Base-by-base conservation (phyloP, 371 early-diverging fungal species). In the Mortierella sp. region DNA sequence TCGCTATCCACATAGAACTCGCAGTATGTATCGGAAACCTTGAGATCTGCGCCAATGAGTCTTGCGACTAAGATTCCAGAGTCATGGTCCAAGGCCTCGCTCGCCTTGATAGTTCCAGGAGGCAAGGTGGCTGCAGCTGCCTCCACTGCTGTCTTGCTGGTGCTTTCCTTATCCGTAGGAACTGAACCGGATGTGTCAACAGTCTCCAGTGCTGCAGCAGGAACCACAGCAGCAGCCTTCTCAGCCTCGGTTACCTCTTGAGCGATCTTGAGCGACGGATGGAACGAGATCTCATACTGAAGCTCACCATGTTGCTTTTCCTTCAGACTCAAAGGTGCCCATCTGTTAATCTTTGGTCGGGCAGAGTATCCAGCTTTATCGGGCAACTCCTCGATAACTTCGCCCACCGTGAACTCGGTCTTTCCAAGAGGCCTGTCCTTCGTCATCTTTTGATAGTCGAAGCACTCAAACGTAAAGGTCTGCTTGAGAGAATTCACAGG, bases 391-490 rank as follows among this genome's bases (percentile, higher is more conserved):
- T 78, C 63, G 22, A 86, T 65, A 10, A 88, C 40, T 16, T 84
- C 82, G 24, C 80, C 77, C 21, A 85, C 80, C 14, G 71, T 73
- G 67, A 81, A 79, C 48, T 66, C 67, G 5, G 76, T 78, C 74
- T 54, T 79, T 5, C 96, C 96, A 39, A 95, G 71, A 0, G 82
- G 72, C 50, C 87, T 89, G 74, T 93, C 92, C 52, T 83, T 87
- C 34, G 71, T 60, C 6, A 89, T 53, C 28, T 86, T 81, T 60
- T 90, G 90, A 71, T 79, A 90, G 77, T 95, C 95, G 72, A 90
- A 86, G 44, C 93, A 79, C 67, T 95, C 94, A 47, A 95, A 79
- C 9, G 85, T 84, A 21, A 95, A 68, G 29, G 82, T 59, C 54
- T 94, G 92, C 55, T 82, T 85, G 10, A 89, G 66, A 0, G 87